Conservation (phyloP, 768 basidiomycete genomes). For the Kwoniella shandongensis region DNA sequence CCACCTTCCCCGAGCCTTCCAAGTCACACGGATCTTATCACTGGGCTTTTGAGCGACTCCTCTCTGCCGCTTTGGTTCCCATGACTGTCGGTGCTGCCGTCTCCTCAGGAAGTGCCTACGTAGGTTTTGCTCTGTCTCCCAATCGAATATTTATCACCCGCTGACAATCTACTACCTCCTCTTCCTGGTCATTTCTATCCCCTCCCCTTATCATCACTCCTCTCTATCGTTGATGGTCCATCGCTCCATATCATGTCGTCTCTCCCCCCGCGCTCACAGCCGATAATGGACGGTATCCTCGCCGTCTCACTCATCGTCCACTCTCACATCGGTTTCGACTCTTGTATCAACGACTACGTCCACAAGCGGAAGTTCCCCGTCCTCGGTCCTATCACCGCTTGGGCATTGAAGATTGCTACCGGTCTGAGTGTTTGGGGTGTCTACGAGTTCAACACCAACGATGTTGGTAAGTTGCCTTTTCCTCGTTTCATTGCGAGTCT, state of each 20-base stretch:
- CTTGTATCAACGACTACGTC: slow-evolving; percentile 79
- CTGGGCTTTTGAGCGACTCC: slow-evolving; percentile 87
- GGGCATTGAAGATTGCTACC: slow-evolving; percentile 75
- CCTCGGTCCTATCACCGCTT: slow-evolving; percentile 67
- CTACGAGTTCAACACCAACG: slow-evolving; percentile 98
- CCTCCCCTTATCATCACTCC: slow-evolving; percentile 1
- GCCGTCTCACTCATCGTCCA: slow-evolving; percentile 86
- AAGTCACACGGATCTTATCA: slow-evolving; percentile 85
- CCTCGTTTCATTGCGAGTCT: not conserved
- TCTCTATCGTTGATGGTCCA: not conserved
- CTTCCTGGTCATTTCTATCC: not conserved
- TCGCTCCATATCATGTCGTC: not conserved
- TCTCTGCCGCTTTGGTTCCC: slow-evolving; percentile 84
- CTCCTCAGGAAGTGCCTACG: slow-evolving; percentile 68
- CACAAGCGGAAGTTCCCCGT: slow-evolving; percentile 91
- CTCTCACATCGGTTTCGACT: slow-evolving; percentile 83
- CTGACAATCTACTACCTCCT: not conserved
- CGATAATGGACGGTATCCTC: slow-evolving; percentile 84
- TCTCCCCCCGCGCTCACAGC: slow-evolving; percentile 46
- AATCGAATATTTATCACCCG: not conserved
- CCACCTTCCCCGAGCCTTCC: slow-evolving; percentile 77
- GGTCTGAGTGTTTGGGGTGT: slow-evolving; percentile 78
- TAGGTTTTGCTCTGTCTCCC: slow-evolving; percentile 33
- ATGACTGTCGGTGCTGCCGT: slow-evolving; percentile 82
- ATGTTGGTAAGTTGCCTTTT: slow-evolving; percentile 70